phyloP scores from a whole-genome alignment of 2,329 filamentous ascomycete species.

The Pezicula carpinea region DNA sequence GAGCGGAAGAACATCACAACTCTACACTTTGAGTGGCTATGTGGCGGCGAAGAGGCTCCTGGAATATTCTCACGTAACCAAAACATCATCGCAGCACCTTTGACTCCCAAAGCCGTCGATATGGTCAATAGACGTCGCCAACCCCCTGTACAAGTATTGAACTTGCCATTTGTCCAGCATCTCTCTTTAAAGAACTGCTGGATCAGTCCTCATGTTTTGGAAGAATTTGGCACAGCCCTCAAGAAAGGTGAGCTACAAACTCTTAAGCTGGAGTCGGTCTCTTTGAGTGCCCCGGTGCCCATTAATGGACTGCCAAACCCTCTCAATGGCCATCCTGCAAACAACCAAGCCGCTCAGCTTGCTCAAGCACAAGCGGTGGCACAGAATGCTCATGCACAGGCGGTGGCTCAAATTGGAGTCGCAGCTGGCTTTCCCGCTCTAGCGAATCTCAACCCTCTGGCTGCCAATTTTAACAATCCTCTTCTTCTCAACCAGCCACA shows the following conservation, averaged over 20 bases:
- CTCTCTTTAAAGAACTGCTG: constrained; percentile 66
- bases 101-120: constrained; percentile 31
- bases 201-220: constrained; percentile 54
- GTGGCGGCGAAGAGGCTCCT: constrained; percentile 62
- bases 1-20: constrained; percentile 45
- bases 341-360: constrained; percentile 5
- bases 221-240: constrained; percentile 45
- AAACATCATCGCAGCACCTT: constrained; percentile 57
- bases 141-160: constrained; percentile 31
- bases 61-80: constrained; percentile 58
- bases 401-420: constrained; percentile 3
- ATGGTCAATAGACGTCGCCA: constrained; percentile 23
- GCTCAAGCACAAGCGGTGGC: not conserved
- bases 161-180: constrained; percentile 51
- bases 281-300: constrained; percentile 47
- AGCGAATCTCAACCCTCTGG: not conserved
- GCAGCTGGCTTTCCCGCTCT: not conserved
- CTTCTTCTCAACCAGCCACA: not conserved
- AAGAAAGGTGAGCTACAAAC: constrained; percentile 42
- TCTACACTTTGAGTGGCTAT: constrained; percentile 62
- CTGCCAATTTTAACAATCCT: not conserved
- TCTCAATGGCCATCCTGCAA: constrained; percentile 5
- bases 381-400: constrained; percentile 5
- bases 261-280: constrained; percentile 60
- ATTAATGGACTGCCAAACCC: constrained; percentile 13